Conservation (phyloP, 495 filamentous ascomycete species). For the Penicillium simplicissimum region DNA sequence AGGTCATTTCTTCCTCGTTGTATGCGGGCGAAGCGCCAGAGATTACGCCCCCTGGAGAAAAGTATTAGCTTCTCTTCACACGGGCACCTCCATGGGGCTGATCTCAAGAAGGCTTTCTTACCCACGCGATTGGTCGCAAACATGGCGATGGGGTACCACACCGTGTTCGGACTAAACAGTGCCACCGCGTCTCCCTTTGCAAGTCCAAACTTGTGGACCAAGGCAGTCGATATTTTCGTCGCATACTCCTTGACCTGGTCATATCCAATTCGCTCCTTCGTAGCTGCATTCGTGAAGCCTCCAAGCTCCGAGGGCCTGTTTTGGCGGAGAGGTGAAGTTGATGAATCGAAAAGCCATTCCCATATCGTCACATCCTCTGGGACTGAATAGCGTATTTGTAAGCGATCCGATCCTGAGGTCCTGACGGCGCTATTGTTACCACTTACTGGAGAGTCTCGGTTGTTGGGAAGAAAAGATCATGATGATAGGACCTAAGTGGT, state of each 20-base stretch:
- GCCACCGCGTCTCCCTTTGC: slow-evolving; percentile 50
- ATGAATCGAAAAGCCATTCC: slow-evolving; percentile 61
- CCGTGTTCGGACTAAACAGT: slow-evolving; percentile 57
- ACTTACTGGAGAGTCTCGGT: slow-evolving; percentile 6
- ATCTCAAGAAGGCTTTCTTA: not conserved
- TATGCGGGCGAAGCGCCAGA: slow-evolving; percentile 61
- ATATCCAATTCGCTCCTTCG: slow-evolving; percentile 56
- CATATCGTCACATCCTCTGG: slow-evolving; percentile 56
- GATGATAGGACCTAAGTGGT: not conserved
- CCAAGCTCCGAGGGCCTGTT: slow-evolving; percentile 37
- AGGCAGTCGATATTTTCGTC: slow-evolving; percentile 55
- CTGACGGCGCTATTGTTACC: not conserved
- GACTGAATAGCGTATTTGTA: slow-evolving; percentile 31
- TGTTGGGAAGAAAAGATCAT: slow-evolving; percentile 15
- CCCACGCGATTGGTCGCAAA: slow-evolving; percentile 50
- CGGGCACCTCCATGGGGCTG: no score
- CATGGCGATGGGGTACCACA: slow-evolving; percentile 64
- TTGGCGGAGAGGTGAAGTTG: slow-evolving; percentile 43
- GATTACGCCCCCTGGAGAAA: slow-evolving; percentile 44
- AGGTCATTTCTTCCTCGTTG: slow-evolving; percentile 62
- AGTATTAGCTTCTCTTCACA: not conserved
- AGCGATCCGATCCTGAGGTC: not conserved
- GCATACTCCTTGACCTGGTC: slow-evolving; percentile 50
- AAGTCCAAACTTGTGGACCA: slow-evolving; percentile 54
- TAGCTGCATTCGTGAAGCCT: slow-evolving; percentile 57